phyloP scores from a whole-genome alignment of 2,329 filamentous ascomycete genomes.

The Sporothrix pallida region DNA sequence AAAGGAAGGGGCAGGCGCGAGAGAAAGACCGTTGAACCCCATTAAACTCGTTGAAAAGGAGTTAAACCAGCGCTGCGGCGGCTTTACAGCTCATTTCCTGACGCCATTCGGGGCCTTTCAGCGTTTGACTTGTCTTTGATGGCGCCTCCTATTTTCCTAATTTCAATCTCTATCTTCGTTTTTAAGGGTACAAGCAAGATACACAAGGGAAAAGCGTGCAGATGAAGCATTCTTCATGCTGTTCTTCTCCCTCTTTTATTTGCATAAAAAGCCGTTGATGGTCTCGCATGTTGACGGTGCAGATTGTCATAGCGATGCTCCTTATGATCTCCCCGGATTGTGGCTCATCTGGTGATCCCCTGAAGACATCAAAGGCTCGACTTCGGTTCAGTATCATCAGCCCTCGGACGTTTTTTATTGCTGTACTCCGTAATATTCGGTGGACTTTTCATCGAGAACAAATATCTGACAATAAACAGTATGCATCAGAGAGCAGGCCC shows the following conservation, averaged over 20 bases:
- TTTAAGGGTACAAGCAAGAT: background rate
- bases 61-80: background rate
- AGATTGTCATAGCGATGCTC: background rate
- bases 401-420: background rate
- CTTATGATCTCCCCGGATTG: slow-evolving; percentile 28
- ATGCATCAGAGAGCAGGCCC: background rate
- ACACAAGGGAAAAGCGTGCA: background rate
- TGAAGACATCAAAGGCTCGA: background rate
- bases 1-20: slow-evolving; percentile 20
- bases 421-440: background rate
- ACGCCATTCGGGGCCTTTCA: slow-evolving; percentile 25
- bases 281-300: background rate
- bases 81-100: slow-evolving; percentile 28
- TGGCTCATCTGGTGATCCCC: slow-evolving; percentile 28
- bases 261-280: too few species aligned
- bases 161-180: slow-evolving; percentile 8
- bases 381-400: slow-evolving; percentile 2
- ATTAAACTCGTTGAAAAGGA: background rate
- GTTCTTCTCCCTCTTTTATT: too few species aligned
- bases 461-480: too few species aligned
- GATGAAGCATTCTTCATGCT: background rate
- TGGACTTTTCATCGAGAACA: too few species aligned
- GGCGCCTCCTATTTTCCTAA: background rate
- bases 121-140: background rate
- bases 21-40: slow-evolving; percentile 11